These are phyloP conservation scores for Scenedesmus sp. DNA, from an alignment of 163 green algal genomes.

Conservation along the genomic window DNA sequence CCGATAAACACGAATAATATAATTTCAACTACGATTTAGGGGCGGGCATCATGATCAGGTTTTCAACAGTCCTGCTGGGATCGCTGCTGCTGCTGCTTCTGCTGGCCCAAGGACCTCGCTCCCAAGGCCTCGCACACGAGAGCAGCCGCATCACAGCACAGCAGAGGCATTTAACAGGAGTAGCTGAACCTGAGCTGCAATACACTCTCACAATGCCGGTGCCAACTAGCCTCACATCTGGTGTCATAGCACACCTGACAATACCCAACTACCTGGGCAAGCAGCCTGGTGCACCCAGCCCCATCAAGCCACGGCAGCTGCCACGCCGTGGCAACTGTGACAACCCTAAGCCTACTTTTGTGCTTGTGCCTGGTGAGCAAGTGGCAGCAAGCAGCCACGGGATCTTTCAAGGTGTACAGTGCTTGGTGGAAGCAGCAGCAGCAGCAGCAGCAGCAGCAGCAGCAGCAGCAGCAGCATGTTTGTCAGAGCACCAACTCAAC, in stretches of 20 bases:
- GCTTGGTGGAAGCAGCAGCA: not conserved
- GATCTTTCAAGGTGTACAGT: not conserved
- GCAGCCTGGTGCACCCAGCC: not conserved
- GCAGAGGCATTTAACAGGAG: not conserved
- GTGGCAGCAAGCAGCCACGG: not conserved
- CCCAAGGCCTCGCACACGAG: not conserved
- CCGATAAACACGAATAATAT: not conserved
- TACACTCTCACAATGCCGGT: not conserved
- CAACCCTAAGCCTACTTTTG: not conserved
- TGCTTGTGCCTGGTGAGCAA: not conserved
- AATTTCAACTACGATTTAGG: not conserved
- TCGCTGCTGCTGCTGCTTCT: not conserved
- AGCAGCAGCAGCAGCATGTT: not conserved
- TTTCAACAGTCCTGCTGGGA: not conserved
- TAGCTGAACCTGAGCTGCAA: not conserved
- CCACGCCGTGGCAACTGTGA: not conserved
- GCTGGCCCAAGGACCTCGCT: not conserved
- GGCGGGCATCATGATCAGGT: not conserved
- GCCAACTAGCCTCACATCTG: not conserved
- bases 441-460: not conserved
- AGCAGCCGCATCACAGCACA: not conserved
- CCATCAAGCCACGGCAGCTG: not conserved
- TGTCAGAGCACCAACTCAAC: not conserved
- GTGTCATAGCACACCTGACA: not conserved
- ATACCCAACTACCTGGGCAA: constrained; percentile 3